Conservation (phyloP, 371 early-diverging fungal species). For the Choanephora cucurbitarum region DNA sequence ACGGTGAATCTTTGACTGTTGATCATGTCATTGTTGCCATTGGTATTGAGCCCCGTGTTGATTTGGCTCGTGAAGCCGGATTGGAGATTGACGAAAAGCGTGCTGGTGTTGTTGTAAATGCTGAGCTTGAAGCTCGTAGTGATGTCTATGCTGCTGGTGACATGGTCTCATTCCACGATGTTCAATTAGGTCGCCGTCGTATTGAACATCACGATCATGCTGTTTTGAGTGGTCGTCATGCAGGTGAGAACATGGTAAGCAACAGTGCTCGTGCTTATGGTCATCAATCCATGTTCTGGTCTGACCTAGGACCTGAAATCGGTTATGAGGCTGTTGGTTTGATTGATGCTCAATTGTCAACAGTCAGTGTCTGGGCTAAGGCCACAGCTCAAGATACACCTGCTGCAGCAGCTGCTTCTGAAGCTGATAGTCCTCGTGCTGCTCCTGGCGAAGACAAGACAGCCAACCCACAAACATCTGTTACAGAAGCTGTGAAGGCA, state of each 20-base stretch:
- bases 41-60: constrained; percentile 72
- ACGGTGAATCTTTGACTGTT: constrained; percentile 47
- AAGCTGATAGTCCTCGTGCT: constrained; percentile 38
- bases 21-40: constrained; percentile 78
- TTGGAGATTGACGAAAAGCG: constrained; percentile 69
- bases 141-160: constrained; percentile 82
- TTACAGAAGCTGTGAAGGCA: constrained; percentile 37
- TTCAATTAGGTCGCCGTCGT: constrained; percentile 75
- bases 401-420: constrained; percentile 42
- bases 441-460: constrained; percentile 28
- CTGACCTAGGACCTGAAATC: constrained; percentile 73
- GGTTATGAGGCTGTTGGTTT: constrained; percentile 81
- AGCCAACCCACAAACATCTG: constrained; percentile 31
- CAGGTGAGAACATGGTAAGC: constrained; percentile 75
- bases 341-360: constrained; percentile 65
- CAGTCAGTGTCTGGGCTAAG: constrained; percentile 77
- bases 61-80: constrained; percentile 68
- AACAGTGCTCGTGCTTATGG: constrained; percentile 61
- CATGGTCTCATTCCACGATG: constrained; percentile 73
- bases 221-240: constrained; percentile 69
- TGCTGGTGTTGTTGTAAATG: constrained; percentile 76
- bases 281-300: constrained; percentile 84
- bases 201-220: constrained; percentile 81
- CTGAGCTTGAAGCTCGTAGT: constrained; percentile 72
- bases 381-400: constrained; percentile 54